Evolutionary conservation across 2,329 filamentous ascomycete genomes (phyloP).

Genomic region (Aspergillus tubingensis): DNA sequence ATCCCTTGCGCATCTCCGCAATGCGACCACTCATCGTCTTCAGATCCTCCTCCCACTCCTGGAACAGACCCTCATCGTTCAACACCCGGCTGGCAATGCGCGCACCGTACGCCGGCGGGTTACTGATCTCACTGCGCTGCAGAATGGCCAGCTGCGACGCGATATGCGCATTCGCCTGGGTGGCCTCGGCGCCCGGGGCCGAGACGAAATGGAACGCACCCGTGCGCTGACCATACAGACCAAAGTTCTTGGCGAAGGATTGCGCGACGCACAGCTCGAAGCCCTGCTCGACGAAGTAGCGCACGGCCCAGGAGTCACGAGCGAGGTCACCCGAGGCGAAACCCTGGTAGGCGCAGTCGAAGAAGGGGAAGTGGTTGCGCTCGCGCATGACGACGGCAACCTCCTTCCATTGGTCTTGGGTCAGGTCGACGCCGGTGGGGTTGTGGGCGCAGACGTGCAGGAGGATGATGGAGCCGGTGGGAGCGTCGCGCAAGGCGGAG

Average conservation of each 20-base stretch:
- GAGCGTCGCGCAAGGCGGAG: constrained; percentile 66
- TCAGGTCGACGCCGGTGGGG: constrained; percentile 94
- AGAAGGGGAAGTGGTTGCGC: constrained; percentile 93
- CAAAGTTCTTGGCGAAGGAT: constrained; percentile 68
- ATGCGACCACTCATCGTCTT: constrained; percentile 94
- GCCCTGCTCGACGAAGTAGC: constrained; percentile 91
- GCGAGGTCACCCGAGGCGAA: constrained; percentile 90
- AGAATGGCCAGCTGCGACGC: constrained; percentile 88
- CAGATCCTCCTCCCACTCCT: constrained; percentile 90
- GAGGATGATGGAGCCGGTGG: constrained; percentile 79
- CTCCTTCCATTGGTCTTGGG: constrained; percentile 89
- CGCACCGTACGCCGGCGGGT: constrained; percentile 92
- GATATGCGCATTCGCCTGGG: constrained; percentile 63
- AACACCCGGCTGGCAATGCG: constrained; percentile 82
- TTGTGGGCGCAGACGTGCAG: constrained; percentile 97
- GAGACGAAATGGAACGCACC: constrained; percentile 96
- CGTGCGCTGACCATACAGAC: constrained; percentile 92
- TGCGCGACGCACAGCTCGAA: constrained; percentile 66
- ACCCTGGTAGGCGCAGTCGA: constrained; percentile 96
- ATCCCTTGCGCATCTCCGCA: constrained; percentile 79
- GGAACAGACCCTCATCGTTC: constrained; percentile 78
- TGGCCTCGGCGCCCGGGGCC: constrained; percentile 66
- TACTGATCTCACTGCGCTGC: constrained; percentile 96
- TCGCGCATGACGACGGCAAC: constrained; percentile 74
- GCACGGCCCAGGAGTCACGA: constrained; percentile 86